Percentiles rank a stretch among this genome's conserved stretches.
Conservation (phyloP, 176 grass and related monocot species). For the Oryza glumipatula region DNA sequence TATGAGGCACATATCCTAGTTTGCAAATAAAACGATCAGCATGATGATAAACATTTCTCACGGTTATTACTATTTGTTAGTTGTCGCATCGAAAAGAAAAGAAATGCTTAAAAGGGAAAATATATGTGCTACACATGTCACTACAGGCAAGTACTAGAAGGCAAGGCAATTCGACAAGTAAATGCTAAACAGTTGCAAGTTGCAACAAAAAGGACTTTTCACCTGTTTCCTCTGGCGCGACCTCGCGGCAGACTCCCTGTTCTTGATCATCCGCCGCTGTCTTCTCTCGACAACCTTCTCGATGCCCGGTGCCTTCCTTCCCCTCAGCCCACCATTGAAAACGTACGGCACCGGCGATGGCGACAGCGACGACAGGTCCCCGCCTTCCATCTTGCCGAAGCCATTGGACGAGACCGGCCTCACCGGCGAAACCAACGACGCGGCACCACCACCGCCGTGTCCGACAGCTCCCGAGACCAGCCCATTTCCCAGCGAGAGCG, state of each 20-base stretch:
- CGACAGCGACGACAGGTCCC: slow-evolving; percentile 53
- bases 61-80: background rate
- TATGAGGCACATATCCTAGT: no score
- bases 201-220: slow-evolving; percentile 13
- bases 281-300: slow-evolving; percentile 86
- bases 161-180: background rate
- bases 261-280: slow-evolving; percentile 92
- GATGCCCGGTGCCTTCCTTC: slow-evolving; percentile 57
- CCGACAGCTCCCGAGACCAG: slow-evolving; percentile 37
- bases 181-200: background rate
- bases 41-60: background rate
- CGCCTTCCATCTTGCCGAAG: slow-evolving; percentile 56
- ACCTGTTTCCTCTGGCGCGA: slow-evolving; percentile 89
- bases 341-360: slow-evolving; percentile 67
- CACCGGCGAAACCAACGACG: slow-evolving; percentile 34
- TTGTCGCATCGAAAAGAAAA: background rate
- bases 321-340: slow-evolving; percentile 62
- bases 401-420: slow-evolving; percentile 38
- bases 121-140: slow-evolving; percentile 7
- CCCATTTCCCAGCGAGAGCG: slow-evolving; percentile 40
- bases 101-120: background rate
- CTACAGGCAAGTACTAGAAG: background rate
- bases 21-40: background rate
- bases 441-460: slow-evolving; percentile 17
- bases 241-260: slow-evolving; percentile 81